Conservation (phyloP, 768 basidiomycete species). For the Russula ochroleuca region DNA sequence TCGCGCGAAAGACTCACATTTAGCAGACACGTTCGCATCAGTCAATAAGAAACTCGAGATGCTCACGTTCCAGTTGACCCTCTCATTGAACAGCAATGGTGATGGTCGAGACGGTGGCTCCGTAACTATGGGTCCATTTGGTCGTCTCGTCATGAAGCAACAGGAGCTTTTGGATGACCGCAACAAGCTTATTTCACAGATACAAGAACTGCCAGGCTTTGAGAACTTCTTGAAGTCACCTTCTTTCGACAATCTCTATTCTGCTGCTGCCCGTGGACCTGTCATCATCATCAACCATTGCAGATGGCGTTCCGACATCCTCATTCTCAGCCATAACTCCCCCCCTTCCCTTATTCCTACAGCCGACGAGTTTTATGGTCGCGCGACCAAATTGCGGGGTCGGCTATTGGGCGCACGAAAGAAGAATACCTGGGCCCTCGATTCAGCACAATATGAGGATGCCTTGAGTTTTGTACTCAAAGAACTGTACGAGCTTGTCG, state of each 20-base stretch:
- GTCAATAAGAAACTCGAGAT: not conserved
- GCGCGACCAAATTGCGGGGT: not conserved
- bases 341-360: not conserved
- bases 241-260: not conserved
- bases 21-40: not conserved
- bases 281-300: no score
- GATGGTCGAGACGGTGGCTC: no score
- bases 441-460: not conserved
- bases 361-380: not conserved
- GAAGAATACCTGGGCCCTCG: not conserved
- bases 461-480: not conserved
- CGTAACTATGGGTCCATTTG: slow-evolving; percentile 31
- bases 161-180: not conserved
- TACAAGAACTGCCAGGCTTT: not conserved
- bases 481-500: not conserved
- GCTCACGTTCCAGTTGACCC: not conserved
- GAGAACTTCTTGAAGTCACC: not conserved
- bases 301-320: no score
- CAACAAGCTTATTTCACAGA: not conserved
- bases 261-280: not conserved
- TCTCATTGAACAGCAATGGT: not conserved
- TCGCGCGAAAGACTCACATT: not conserved
- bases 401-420: not conserved
- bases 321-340: no score
- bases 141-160: slow-evolving; percentile 25